A percentile compares a stretch with the other conserved stretches of the same genome.
Evolutionary conservation across 495 filamentous ascomycete genomes (phyloP).

Genomic region (Chlorociboria aeruginascens): DNA sequence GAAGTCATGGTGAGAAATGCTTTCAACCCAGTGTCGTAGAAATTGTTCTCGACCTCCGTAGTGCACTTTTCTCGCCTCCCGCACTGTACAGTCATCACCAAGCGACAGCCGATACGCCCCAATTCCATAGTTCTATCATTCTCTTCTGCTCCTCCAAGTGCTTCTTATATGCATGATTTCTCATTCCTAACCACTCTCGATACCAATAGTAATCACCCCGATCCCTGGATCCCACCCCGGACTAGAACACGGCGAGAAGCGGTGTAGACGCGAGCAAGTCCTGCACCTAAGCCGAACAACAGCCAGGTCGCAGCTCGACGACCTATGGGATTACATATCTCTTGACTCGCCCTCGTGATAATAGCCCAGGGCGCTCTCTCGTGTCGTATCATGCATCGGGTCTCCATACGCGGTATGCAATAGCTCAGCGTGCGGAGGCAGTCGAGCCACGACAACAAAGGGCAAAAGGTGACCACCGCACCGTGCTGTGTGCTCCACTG

Average conservation of each 20-base stretch:
- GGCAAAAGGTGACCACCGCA: not conserved
- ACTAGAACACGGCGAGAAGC: not conserved
- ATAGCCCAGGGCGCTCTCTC: no score
- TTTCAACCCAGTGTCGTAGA: not conserved
- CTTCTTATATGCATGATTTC: not conserved
- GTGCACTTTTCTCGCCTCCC: no score
- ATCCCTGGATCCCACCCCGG: not conserved
- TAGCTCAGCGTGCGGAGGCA: slow-evolving; percentile 21
- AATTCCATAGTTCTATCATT: not conserved
- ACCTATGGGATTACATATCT: not conserved
- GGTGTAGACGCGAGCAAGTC: not conserved
- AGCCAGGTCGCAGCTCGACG: not conserved
- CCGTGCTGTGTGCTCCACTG: slow-evolving; percentile 1
- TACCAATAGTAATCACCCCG: not conserved
- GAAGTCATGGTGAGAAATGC: not conserved
- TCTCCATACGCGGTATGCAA: not conserved
- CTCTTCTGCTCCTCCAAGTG: not conserved
- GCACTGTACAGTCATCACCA: no score
- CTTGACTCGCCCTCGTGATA: no score
- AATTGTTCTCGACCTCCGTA: slow-evolving; percentile 1
- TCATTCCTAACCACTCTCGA: not conserved
- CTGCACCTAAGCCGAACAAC: slow-evolving; percentile 3
- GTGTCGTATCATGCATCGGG: not conserved
- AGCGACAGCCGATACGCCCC: not conserved
- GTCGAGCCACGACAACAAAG: slow-evolving; percentile 48